Base-by-base conservation (phyloP, 169 alveolate species). In the Cryptosporidium tyzzeri region DNA sequence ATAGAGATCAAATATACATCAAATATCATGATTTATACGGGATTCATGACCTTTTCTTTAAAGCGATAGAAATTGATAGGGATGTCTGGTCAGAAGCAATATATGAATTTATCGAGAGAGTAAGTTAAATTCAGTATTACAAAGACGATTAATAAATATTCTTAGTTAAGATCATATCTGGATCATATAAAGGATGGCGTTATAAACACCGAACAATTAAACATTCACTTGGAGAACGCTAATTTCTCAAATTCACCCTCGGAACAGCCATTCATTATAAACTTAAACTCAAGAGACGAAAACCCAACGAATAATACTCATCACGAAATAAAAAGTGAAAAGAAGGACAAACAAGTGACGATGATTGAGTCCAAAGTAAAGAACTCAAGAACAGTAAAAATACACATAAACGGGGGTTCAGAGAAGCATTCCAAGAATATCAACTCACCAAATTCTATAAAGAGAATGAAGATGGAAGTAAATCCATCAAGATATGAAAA, bases 51-150 rank as follows among this genome's bases (percentile, higher is more conserved):
- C 84, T 94, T 31, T 80, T 94, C 7, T 92, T 94, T 62, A 93
- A 91, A 70, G 85, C 92, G 18, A 93, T 94, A 3, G 96, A 94
- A 51, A 53, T 95, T 45, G 91, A 92, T 73, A 85, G 97, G 37
- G 94, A 94, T 74, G 62, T 94, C 14, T 94, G 97, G 97, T 69
- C 96, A 2, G 96, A 94, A 33, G 96, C 95, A 33, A 84, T 94
- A 14, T 93, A 91, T 37, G 97, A 94, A 69, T 94, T 94, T 69
- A 92, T 94, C 12, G 93, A 69, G 21, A 86, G 53, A 89, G 95
- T 26, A 93, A 91, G 87, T 84, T 14, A 61, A 80, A 58, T 44
- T 21, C 51, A 53, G 50, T 21, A 33, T 2, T 31, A 10, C 7
- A 29, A 18, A 29, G 1, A 33, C 33, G 21, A 31, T n/a, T 59